Evolutionary conservation across 2,329 filamentous ascomycete species (phyloP), one percentile per base, ranked within the genome.

Genomic region (Aspergillus pseudotamarii): DNA sequence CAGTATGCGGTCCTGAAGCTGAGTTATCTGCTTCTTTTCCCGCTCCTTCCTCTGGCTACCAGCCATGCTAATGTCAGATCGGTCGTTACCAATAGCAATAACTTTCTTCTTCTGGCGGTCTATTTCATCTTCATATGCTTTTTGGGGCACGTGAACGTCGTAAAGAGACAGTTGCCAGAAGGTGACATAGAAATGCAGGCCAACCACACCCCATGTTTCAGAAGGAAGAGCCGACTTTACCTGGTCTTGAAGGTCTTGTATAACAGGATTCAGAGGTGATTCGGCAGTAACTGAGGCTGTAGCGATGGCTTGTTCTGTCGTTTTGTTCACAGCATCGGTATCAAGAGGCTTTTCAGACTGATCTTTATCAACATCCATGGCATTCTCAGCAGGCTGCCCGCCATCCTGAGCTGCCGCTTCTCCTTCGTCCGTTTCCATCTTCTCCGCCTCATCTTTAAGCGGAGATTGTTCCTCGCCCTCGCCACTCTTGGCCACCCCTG

Each of bases 81-180:
- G 86, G 70, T 95, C 90, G 62, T 85, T 88, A 69, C 87, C 87
- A 60, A 95, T 83, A 1, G 88, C 84, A 38, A 87, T 83, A 55
- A 90, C 85, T 72, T 90, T 88, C 60, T 86, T 87, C 68, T 89
- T 86, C 26, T 93, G 82, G 10, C 88, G 85, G 23, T 88, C 86
- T 41, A 89, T 88, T 73, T 96, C 93, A 19, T 88, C 85, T 55
- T 91, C 86, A 74, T 99, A 99, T 64, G 90, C 91, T 38, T 88
- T 85, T 65, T 88, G 88, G 1, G 92, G 91, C 66, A 94, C 88
- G 61, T 88, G 86, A 62, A 97, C 83, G 74, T 99, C 94, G 53
- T 91, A 89, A 3, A 96, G 85, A 32, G 93, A 89, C 14, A 97
- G 83, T 57, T 94, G 90, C 95, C 95, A 99, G 79, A 99, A 99